These are phyloP conservation scores for Salinomyces thailandicus DNA, from an alignment of 2,329 filamentous ascomycete species.

Conservation along the genomic window DNA sequence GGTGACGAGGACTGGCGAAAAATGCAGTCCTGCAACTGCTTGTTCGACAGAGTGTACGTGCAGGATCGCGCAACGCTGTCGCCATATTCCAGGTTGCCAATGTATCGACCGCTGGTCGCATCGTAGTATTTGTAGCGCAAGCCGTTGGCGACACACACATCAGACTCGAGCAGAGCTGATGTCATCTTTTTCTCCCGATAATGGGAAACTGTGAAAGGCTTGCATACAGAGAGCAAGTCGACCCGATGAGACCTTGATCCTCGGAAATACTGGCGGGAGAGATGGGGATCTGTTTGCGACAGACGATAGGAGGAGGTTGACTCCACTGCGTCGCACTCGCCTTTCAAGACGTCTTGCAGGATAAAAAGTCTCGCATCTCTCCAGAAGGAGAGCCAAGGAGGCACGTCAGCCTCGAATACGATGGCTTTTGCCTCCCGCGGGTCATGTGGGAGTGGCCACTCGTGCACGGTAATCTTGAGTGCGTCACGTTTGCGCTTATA, in stretches of 20 bases:
- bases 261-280: constrained; percentile 2
- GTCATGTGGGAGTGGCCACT: constrained; percentile 39
- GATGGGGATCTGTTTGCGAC: constrained; percentile 12
- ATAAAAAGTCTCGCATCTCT: constrained; percentile 30
- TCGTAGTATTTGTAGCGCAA: constrained; percentile 43
- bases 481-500: constrained; percentile 26
- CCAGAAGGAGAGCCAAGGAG: constrained; percentile 38
- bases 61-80: constrained; percentile 19
- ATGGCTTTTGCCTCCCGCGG: constrained; percentile 31
- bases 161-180: constrained; percentile 28
- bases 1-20: constrained; percentile 17
- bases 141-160: constrained; percentile 39
- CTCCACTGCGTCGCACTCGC: not conserved
- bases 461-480: constrained; percentile 39
- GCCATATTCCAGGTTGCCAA: constrained; percentile 3
- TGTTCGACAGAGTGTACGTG: constrained; percentile 31
- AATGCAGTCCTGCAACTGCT: constrained; percentile 23
- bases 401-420: constrained; percentile 44
- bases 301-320: constrained; percentile 7
- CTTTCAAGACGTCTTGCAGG: constrained; percentile 11
- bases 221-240: constrained; percentile 36
- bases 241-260: constrained; percentile 16
- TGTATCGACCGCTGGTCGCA: constrained; percentile 2
- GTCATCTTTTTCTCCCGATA: constrained; percentile 32
- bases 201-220: constrained; percentile 41